Evolutionary conservation across 345 rosid genomes (phyloP), one percentile per base, ranked within the genome.

Genomic region (Microcos paniculata): DNA sequence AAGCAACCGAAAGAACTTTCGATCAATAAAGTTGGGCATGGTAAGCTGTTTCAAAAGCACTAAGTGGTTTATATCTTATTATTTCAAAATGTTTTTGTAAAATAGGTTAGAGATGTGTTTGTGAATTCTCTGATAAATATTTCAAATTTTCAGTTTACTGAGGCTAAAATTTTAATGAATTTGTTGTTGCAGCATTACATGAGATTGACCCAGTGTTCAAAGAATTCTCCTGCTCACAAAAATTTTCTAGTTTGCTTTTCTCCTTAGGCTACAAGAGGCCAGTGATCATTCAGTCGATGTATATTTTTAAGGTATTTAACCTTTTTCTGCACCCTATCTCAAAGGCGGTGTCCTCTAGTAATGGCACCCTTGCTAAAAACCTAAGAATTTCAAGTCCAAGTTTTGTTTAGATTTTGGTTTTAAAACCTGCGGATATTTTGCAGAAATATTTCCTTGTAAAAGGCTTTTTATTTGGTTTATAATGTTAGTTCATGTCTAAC

Each of bases 1-100:
- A 90, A 83, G 88, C 97, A 92, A 88, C 79, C 93, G 0, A 94
- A 96, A 86, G 86, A 93, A 77, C 87, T 91, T 51, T 96, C 97
- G 24, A 94, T 94, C 23, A 94, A 96, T 86, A 96, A 96, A 92
- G 97, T 91, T 79, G 99, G 97, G 11, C 97, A 96, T 66, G 94
- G 98, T 96, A 92, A 72, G 80, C 21, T 2, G 26, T 78, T 76
- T 48, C 62, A 48, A 2, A 26, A 24, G 56, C 53, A 8, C 57
- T 38, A 21, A 23, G 5, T 78, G 42, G 35, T 35, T 58, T 74
- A n/a, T 30, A 30, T 71, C 51, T 6, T 71, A 15, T 35, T 49
- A 5, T 76, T 52, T 15, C 21, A 21, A 31, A 19, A 24, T 74
- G 53, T 14, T 70, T 14, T 12, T 71, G 69, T 71, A 61, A n/a